Evolutionary conservation across 345 rosid genomes (phyloP), one percentile per base, ranked within the genome.

Genomic region (Pelargonium nanum): DNA sequence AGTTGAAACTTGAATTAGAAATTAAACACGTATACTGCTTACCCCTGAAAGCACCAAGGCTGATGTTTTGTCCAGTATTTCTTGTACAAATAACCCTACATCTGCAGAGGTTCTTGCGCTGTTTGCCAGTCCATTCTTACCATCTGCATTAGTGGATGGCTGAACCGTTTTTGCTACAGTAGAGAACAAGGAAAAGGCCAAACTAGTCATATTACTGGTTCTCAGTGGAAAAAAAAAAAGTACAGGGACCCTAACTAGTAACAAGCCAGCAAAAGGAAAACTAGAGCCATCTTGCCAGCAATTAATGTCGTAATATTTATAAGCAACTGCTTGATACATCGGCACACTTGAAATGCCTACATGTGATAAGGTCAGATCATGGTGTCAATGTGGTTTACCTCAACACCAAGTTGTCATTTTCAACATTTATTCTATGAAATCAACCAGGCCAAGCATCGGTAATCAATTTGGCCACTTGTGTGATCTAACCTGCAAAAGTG

Each of bases 11-110:
- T 20, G 56, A 22, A 20, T 34, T 1, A 32, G 15, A 26, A 25
- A 30, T 9, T 8, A 21, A 13, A 21, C 19, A 7, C 32, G 19
- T 21, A 25, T 19, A 26, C 26, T 40, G 58, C 62, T 59, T 76
- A 89, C 96, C 65, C 77, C 85, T 22, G 91, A 78, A 56, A 85
- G 78, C 66, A 85, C 56, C 24, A 80, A 62, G 65, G 82, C 65
- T 19, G 89, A 79, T 23, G 82, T 74, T 70, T 72, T 89, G 56
- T 80, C 67, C 57, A 89, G 71, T 64, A 87, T 74, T 70, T 92
- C 88, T 56, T 87, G 88, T 65, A 81, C 91, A 51, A 92, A 80
- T 45, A 69, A 78, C 70, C 68, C 88, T 6, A 81, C 72, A 59
- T 79, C 80, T 15, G 78, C 72, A 52, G 48, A 40, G 16, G 48